Base-by-base conservation (phyloP, 2,329 filamentous ascomycete genomes). In the Xylaria sp. region DNA sequence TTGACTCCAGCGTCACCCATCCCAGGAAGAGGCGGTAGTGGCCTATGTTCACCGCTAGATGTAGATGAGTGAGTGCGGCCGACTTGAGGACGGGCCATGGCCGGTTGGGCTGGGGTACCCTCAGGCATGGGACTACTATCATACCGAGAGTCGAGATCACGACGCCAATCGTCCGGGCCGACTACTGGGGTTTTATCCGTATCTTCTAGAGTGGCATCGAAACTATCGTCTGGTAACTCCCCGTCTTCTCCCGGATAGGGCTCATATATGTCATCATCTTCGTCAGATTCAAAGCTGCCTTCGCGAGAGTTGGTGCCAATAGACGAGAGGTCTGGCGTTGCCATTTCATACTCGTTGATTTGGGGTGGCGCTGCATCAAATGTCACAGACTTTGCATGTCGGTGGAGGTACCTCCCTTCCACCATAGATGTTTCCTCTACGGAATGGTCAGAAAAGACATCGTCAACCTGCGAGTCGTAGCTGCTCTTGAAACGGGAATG, bases 321-420 rank as follows among this genome's bases (percentile, higher is more conserved):
- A 0, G 94, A 96, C 1, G 94, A 97, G n/a, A 96, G 87, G 73
- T 97, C 95, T 11, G 95, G 95, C 2, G 95, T 99, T 35, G 92
- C 91, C 91, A 97, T 94, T 78, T 98, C 95, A 76, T 98, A 99
- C 78, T 99, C 95, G 74, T 98, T 97, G 72, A 99, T 86, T 74
- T 96, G 92, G 23, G 95, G 95, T 21, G 94, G 94, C 1, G 92
- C 93, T 38, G 90, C 91, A 78, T 98, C 93, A 75, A 99, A 99
- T 0, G 94, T 99, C 61, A 99, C 95, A 72, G 94, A 97, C 83
- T 99, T 99, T 50, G 92, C 89, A 78, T 97, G 92, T 57, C 93
- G 90, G 74, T 92, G 90, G 43, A 93, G 83, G 12, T 83, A 84
- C 67, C 87, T 87, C 57, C 90, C 89, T 6, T 86, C 85, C 37